Evolutionary conservation across 345 rosid species (phyloP).

Genomic region (Boechera stricta): DNA sequence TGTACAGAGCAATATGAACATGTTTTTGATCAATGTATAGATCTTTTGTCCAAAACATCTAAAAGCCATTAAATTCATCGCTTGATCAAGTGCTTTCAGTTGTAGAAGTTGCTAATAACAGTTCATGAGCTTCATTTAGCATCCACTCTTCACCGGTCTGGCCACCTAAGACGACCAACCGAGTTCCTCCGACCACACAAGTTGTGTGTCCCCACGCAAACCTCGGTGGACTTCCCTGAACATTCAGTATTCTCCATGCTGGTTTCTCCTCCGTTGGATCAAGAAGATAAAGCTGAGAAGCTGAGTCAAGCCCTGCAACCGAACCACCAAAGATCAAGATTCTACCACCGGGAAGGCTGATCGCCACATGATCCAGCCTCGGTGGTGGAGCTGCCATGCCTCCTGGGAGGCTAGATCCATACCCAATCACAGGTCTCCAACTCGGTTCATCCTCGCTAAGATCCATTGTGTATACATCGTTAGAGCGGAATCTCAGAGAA

Average conservation of each 20-base stretch:
- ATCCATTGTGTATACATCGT: constrained; percentile 95
- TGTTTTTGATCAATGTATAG: constrained; percentile 13
- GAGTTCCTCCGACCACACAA: constrained; percentile 92
- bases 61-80: constrained; percentile 11
- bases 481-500: constrained; percentile 84
- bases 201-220: constrained; percentile 98
- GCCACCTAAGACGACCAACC: constrained; percentile 86
- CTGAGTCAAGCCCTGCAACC: constrained; percentile 89
- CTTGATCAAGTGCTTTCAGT: constrained; percentile 23
- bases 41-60: constrained; percentile 23
- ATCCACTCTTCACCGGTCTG: constrained; percentile 98
- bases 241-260: constrained; percentile 84
- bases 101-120: constrained; percentile 57
- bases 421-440: constrained; percentile 81
- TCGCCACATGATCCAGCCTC: constrained; percentile 90
- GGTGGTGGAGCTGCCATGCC: constrained; percentile 85
- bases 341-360: constrained; percentile 85
- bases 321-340: constrained; percentile 90
- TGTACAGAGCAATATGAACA: constrained; percentile 32
- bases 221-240: constrained; percentile 79
- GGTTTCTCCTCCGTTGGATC: constrained; percentile 91
- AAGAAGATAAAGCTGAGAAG: constrained; percentile 83
- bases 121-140: constrained; percentile 86
- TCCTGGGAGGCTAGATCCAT: constrained; percentile 69
- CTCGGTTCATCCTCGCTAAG: constrained; percentile 86